Base-by-base conservation (phyloP, 441 rosid species). In the Theobroma grandiflorum region DNA sequence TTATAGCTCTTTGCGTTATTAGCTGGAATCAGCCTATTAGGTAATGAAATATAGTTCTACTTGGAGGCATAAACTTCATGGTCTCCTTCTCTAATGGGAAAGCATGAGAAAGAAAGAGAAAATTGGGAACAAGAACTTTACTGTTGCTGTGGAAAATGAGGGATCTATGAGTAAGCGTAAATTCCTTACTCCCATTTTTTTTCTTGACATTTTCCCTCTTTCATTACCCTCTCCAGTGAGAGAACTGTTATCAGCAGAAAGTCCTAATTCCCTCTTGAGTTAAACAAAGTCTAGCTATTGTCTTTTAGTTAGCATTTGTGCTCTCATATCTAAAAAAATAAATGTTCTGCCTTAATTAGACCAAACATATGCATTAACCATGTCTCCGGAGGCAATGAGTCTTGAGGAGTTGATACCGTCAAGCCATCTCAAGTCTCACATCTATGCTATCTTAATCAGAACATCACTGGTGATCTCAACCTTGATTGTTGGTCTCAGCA, bases 311-410 rank as follows among this genome's bases (percentile, higher is more conserved):
- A 22, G 4, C 31, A 10, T 67, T 67, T 67, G 8, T 66, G 71
- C 16, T 66, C n/a, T 62, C n/a, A 62, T 22, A 15, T 42, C 33
- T 14, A 4, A 66, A 52, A 52, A 52, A 50, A 50, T 53, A 3
- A 14, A 33, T 10, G 75, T 72, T 72, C 5, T 72, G 62, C 75
- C 75, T 88, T 87, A 87, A 84, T 66, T 31, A 77, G 72, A 52
- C 45, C 63, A 35, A 72, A 72, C 75, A 52, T 72, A 92, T 89
- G 98, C 98, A 53, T 88, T 96, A 83, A 93, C 99, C 74, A 78
- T 96, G 50, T 90, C 98, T 72, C 98, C 99, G 0, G 98, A 94
- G 58, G 98, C 98, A 50, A 77, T 96, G 98, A 90, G 99, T 84
- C 89, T 96, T 52, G 99, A 94, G 86, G 99, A 96, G 81, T 83